Percentiles rank a stretch among this genome's conserved stretches.
Evolutionary conservation across 164 flowering plant species (phyloP).

Genomic region (Kingdonia uniflora): DNA sequence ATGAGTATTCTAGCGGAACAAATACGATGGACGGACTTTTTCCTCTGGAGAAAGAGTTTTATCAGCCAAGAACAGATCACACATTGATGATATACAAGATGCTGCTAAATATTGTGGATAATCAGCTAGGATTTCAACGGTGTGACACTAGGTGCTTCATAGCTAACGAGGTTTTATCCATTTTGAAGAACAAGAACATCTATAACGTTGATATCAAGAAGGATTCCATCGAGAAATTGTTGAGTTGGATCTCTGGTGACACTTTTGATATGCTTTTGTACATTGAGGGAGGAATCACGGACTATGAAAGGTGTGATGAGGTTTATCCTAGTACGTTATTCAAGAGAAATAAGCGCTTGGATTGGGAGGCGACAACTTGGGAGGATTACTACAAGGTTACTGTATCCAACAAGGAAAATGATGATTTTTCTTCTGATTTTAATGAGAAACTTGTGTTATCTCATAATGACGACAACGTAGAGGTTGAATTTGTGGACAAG

Average conservation of each 20-base stretch:
- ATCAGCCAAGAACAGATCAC: conserved; percentile 2
- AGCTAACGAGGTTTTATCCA: conserved; percentile 1
- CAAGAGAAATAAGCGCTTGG: no score
- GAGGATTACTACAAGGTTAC: no score
- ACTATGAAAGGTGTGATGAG: background rate
- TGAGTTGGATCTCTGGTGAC: background rate
- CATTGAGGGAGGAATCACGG: background rate
- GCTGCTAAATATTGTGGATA: background rate
- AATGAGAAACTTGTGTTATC: no score
- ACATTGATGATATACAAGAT: background rate
- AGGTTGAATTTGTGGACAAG: no score
- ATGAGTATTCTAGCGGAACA: no score
- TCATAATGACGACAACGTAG: no score
- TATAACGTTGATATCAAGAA: background rate
- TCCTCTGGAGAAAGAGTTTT: conserved; percentile 2
- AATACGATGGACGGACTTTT: no score
- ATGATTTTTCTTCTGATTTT: no score
- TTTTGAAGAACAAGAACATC: conserved; percentile 3
- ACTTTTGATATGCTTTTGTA: background rate
- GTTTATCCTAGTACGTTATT: no score
- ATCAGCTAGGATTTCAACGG: background rate
- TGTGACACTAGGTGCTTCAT: background rate
- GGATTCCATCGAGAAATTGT: background rate
- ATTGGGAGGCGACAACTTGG: no score
- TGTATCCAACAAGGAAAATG: no score